A percentile compares a stretch with the other conserved stretches of the same genome.
Evolutionary conservation across 257 asterid genomes (phyloP).

Genomic region (Orobanche coerulescens): DNA sequence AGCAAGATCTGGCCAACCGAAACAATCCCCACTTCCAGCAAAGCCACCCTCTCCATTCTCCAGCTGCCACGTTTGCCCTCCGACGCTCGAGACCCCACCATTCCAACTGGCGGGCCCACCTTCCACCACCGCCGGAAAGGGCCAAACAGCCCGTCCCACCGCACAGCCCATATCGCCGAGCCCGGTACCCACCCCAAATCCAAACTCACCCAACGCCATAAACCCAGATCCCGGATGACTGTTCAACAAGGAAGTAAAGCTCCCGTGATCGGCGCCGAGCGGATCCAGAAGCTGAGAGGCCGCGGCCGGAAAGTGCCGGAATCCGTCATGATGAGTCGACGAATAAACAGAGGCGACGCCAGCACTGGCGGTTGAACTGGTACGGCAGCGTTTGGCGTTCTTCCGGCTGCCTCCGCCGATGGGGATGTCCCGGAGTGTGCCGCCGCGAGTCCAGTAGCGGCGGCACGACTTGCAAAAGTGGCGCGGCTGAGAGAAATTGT

Average conservation of each 20-base stretch:
- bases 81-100: constrained; percentile 22
- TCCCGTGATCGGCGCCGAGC: constrained; percentile 33
- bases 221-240: constrained; percentile 47
- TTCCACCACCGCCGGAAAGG: constrained; percentile 42
- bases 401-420: constrained; percentile 91
- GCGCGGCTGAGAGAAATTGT: constrained; percentile 89
- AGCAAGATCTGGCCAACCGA: constrained; percentile 61
- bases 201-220: constrained; percentile 57
- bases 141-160: constrained; percentile 59
- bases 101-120: constrained; percentile 27
- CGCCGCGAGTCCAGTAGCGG: constrained; percentile 98
- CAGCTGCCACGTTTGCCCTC: constrained; percentile 60
- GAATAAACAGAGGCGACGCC: constrained; percentile 11
- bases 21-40: constrained; percentile 41
- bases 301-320: constrained; percentile 41
- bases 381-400: constrained; percentile 81
- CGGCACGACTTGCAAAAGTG: constrained; percentile 95
- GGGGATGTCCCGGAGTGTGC: constrained; percentile 88
- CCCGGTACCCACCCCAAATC: constrained; percentile 48
- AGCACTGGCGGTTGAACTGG: background rate
- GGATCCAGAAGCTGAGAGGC: constrained; percentile 40
- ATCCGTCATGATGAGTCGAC: constrained; percentile 27
- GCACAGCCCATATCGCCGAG: constrained; percentile 61
- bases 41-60: constrained; percentile 49
- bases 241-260: constrained; percentile 65